phyloP scores from a whole-genome alignment of 441 rosid species.

The Populus hybrid region DNA sequence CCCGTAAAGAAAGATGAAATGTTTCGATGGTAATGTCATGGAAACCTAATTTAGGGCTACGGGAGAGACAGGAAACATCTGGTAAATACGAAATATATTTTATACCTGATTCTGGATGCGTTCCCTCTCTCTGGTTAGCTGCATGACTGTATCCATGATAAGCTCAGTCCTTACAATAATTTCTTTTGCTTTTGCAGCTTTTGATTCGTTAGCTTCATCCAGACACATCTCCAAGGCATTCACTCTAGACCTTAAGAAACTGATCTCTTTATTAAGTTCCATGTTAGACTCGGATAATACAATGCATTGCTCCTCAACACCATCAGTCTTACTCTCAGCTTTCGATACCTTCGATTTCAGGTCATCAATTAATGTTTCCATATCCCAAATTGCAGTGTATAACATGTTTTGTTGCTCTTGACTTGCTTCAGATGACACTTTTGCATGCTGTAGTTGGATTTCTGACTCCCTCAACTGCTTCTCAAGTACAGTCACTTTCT shows the following conservation, averaged over 20 bases:
- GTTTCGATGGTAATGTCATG: neutral
- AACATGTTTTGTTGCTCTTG: constrained; percentile 93
- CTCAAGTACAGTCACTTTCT: constrained; percentile 75
- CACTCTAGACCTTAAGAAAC: constrained; percentile 46
- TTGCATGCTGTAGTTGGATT: constrained; percentile 64
- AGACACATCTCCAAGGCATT: constrained; percentile 53
- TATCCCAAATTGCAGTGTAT: constrained; percentile 95
- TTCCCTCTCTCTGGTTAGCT: constrained; percentile 73
- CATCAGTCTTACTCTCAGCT: constrained; percentile 72
- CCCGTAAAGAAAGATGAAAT: neutral
- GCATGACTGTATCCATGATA: constrained; percentile 68
- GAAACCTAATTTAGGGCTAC: neutral
- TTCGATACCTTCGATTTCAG: constrained; percentile 80
- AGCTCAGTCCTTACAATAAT: constrained; percentile 50
- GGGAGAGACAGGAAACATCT: neutral
- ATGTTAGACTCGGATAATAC: constrained; percentile 60
- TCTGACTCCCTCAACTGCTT: constrained; percentile 79
- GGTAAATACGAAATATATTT: constrained; percentile 8
- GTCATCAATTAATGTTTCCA: constrained; percentile 95
- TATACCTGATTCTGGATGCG: constrained; percentile 78
- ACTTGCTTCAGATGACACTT: constrained; percentile 73
- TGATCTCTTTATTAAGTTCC: constrained; percentile 56
- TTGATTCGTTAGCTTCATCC: constrained; percentile 51
- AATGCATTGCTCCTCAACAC: constrained; percentile 73
- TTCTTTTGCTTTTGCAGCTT: constrained; percentile 56